These are phyloP conservation scores for Pseudonitzschia pungens DNA, from an alignment of 108 stramenopile genomes.

Conservation along the genomic window DNA sequence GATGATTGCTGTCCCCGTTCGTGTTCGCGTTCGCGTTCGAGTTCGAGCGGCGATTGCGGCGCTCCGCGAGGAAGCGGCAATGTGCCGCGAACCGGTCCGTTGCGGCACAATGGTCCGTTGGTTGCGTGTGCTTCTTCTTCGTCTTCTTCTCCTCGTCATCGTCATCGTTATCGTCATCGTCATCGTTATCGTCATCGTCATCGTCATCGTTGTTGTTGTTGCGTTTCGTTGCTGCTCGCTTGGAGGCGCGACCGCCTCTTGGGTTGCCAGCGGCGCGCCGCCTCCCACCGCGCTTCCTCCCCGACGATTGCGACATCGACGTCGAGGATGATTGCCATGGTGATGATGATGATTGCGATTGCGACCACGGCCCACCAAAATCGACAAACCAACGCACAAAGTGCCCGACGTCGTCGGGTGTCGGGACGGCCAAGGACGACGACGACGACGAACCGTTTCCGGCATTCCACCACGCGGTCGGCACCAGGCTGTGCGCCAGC, in stretches of 20 bases:
- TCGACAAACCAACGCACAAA: constrained; percentile 23
- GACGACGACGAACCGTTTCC: background rate
- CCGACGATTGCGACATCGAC: background rate
- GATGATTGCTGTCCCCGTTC: background rate
- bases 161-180: too few relatives aligned
- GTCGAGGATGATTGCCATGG: too few relatives aligned
- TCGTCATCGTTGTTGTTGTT: background rate
- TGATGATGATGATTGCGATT: background rate
- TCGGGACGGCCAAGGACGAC: constrained; percentile 5
- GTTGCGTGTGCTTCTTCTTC: too few relatives aligned
- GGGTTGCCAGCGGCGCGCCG: background rate
- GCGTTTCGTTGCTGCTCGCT: background rate
- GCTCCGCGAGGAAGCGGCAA: background rate
- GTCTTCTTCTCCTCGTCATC: too few relatives aligned
- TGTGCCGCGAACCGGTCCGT: background rate
- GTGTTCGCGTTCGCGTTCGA: background rate
- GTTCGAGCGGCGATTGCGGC: background rate
- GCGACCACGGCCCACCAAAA: background rate
- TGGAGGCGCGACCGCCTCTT: background rate
- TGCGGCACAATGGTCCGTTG: background rate
- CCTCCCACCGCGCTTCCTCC: background rate
- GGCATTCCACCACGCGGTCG: constrained; percentile 33
- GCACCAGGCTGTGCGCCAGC: constrained; percentile 64
- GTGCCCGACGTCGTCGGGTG: constrained; percentile 21
- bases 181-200: background rate